Conservation (phyloP, 2,329 filamentous ascomycete genomes). For the Penicillium sp. region DNA sequence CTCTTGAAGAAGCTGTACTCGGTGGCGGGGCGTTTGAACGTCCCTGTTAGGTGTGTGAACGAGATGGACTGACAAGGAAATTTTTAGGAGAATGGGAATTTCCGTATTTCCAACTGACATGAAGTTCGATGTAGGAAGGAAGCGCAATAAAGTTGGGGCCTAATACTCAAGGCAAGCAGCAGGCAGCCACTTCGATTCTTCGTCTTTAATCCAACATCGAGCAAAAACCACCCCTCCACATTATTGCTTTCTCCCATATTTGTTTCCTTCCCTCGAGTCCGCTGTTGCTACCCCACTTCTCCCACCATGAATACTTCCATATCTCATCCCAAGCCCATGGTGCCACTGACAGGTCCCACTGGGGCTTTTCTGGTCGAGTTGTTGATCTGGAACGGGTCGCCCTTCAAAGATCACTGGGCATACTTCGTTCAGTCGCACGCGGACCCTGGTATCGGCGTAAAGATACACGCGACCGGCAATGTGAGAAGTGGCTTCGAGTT, state of each 20-base stretch:
- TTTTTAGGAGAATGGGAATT: too few species aligned
- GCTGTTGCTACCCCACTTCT: neutral
- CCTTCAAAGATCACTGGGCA: constrained; percentile 40
- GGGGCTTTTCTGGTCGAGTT: constrained; percentile 29
- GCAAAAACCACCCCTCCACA: too few species aligned
- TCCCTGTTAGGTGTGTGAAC: too few species aligned
- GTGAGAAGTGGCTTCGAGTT: constrained; percentile 33
- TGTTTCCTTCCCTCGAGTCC: neutral
- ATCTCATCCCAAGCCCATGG: neutral
- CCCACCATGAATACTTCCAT: neutral
- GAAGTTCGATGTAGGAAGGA: too few species aligned
- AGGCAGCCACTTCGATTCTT: neutral
- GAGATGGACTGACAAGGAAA: neutral
- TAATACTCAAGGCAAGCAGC: neutral
- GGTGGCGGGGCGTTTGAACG: too few species aligned
- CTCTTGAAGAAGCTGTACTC: neutral
- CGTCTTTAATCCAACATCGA: neutral
- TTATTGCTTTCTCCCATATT: neutral
- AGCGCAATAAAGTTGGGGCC: neutral
- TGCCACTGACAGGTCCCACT: neutral
- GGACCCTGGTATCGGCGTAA: constrained; percentile 23
- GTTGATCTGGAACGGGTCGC: constrained; percentile 31
- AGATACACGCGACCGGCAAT: constrained; percentile 31
- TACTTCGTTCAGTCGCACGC: constrained; percentile 27
- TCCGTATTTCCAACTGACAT: neutral